Percentiles rank a stretch among this genome's conserved stretches.
Evolutionary conservation across 345 rosid genomes (phyloP).

Genomic region (Bruguiera sexangula): DNA sequence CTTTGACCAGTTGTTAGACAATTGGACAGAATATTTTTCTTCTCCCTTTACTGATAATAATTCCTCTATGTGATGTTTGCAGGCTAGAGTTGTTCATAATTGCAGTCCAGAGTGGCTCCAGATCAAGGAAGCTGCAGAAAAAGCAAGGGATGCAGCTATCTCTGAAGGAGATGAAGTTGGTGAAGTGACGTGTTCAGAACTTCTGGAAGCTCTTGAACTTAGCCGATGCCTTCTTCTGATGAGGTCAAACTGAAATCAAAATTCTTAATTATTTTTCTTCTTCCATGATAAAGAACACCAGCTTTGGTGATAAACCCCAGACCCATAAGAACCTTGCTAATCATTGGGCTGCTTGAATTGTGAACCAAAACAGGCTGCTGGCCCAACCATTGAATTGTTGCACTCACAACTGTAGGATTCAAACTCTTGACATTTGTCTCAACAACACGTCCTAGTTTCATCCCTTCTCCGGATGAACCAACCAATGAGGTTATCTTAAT

Average conservation of each 20-base stretch:
- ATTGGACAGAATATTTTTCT: not conserved
- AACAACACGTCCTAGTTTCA: no score
- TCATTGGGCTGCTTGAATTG: no score
- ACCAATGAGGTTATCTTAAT: no score
- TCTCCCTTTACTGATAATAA: slow-evolving; percentile 6
- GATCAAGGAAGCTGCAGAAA: slow-evolving; percentile 89
- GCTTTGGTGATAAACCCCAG: no score
- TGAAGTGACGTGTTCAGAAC: slow-evolving; percentile 90
- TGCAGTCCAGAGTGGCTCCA: slow-evolving; percentile 81
- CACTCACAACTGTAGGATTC: no score
- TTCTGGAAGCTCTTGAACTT: slow-evolving; percentile 96
- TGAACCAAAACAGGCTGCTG: no score
- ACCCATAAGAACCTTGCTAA: no score
- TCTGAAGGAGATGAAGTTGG: slow-evolving; percentile 84
- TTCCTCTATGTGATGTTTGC: slow-evolving; percentile 13
- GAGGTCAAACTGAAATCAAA: slow-evolving; percentile 53
- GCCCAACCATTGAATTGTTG: no score
- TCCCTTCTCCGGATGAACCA: no score
- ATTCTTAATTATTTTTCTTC: not conserved
- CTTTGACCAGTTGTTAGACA: slow-evolving; percentile 1
- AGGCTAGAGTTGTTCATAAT: slow-evolving; percentile 96
- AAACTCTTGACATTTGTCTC: no score
- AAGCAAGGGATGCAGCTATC: slow-evolving; percentile 69
- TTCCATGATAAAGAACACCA: no score
- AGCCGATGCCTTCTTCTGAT: slow-evolving; percentile 90